These are phyloP conservation scores for Cadophora gregata DNA, from an alignment of 2,329 filamentous ascomycete species.

Conservation along the genomic window DNA sequence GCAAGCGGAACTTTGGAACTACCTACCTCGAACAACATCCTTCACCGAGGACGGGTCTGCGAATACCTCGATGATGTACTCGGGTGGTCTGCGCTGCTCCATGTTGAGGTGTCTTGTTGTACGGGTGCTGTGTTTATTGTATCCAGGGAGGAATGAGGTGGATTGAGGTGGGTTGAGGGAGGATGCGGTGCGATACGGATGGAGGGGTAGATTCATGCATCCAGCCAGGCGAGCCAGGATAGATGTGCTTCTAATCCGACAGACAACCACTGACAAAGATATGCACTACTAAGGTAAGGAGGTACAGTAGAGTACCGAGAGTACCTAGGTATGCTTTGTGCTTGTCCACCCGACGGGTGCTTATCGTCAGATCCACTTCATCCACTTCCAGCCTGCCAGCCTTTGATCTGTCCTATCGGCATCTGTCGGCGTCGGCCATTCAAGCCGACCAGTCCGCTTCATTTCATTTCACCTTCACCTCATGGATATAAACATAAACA, in stretches of 20 bases:
- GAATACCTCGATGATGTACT: conserved; percentile 94
- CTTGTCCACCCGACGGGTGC: too few species aligned
- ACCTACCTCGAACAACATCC: conserved; percentile 87
- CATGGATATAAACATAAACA: too few species aligned
- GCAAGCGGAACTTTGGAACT: not conserved
- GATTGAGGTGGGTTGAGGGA: conserved; percentile 4
- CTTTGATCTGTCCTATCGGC: not conserved
- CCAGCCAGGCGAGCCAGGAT: too few species aligned
- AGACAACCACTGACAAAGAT: conserved; percentile 12
- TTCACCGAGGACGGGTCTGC: conserved; percentile 88
- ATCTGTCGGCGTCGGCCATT: not conserved
- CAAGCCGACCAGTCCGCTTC: not conserved
- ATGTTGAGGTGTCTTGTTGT: conserved; percentile 42
- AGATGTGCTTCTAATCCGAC: conserved; percentile 9
- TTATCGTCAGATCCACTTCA: conserved; percentile 25
- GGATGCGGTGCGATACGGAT: conserved; percentile 21
- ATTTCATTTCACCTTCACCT: too few species aligned
- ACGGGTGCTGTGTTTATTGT: conserved; percentile 2
- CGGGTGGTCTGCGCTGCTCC: conserved; percentile 73
- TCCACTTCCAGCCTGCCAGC: not conserved
- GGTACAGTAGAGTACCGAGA: too few species aligned
- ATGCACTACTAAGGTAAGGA: too few species aligned
- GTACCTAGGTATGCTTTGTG: too few species aligned
- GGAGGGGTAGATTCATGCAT: conserved; percentile 34
- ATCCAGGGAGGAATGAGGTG: not conserved